Conservation (phyloP, 2,329 filamentous ascomycete species). For the Penicillium sp. region DNA sequence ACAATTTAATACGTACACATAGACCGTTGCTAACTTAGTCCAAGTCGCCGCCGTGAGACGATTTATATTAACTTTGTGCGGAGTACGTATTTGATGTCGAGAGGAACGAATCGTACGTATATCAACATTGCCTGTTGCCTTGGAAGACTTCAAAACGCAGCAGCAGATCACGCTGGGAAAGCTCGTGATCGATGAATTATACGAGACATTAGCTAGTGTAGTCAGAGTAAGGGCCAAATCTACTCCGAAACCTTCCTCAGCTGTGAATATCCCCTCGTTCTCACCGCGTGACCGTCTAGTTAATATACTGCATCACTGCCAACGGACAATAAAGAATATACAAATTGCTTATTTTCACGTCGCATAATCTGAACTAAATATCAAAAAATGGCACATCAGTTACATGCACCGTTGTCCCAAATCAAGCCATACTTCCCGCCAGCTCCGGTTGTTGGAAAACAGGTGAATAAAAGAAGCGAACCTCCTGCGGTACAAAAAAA, state of each 20-base stretch:
- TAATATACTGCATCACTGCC: background rate
- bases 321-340: background rate
- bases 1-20: background rate
- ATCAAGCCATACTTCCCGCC: conserved; percentile 26
- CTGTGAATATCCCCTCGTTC: too few species aligned
- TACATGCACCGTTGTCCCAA: conserved; percentile 16
- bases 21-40: too few species aligned
- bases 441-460: conserved; percentile 12
- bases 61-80: too few species aligned
- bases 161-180: background rate
- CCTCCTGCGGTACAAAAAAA: conserved; percentile 30
- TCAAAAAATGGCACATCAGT: conserved; percentile 8
- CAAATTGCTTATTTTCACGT: background rate
- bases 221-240: too few species aligned
- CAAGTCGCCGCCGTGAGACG: background rate
- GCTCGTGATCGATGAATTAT: background rate
- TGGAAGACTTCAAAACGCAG: background rate
- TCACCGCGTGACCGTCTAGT: too few species aligned
- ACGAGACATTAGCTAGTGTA: too few species aligned
- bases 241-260: background rate
- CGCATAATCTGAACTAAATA: background rate
- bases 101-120: background rate
- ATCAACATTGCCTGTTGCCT: background rate
- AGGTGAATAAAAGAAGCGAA: conserved; percentile 21
- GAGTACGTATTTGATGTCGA: too few species aligned